Percentiles rank a stretch among this genome's conserved stretches.
Evolutionary conservation across 2,329 filamentous ascomycete species (phyloP).

Genomic region (Phaeosphaeriaceae sp.): DNA sequence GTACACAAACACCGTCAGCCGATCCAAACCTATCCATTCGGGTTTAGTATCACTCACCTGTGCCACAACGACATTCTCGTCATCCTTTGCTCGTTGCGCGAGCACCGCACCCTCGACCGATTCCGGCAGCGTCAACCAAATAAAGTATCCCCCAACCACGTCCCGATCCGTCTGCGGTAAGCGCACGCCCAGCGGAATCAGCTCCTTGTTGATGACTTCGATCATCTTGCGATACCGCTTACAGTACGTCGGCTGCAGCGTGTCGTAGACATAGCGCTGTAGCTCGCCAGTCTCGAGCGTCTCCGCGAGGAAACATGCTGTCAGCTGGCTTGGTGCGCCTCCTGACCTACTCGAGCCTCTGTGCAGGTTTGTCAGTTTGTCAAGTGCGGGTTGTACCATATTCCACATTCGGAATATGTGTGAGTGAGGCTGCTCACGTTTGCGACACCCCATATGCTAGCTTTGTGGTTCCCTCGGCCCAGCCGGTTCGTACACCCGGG

Average conservation of each 20-base stretch:
- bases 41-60: constrained; percentile 40
- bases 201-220: constrained; percentile 63
- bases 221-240: constrained; percentile 63
- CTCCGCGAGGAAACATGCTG: constrained; percentile 63
- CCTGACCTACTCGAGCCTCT: constrained; percentile 66
- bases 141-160: constrained; percentile 81
- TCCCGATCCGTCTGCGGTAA: constrained; percentile 52
- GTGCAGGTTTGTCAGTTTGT: constrained; percentile 23
- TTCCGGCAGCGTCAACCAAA: constrained; percentile 75
- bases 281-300: constrained; percentile 61
- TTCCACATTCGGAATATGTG: not conserved
- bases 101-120: constrained; percentile 62
- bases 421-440: constrained; percentile 52
- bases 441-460: constrained; percentile 67
- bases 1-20: constrained; percentile 37
- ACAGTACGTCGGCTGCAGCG: constrained; percentile 64
- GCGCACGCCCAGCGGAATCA: constrained; percentile 69
- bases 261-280: constrained; percentile 60
- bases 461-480: constrained; percentile 76
- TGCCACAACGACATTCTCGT: constrained; percentile 73
- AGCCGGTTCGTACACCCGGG: constrained; percentile 85
- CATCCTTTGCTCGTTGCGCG: constrained; percentile 62
- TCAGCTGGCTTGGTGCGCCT: constrained; percentile 66
- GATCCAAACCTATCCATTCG: constrained; percentile 3
- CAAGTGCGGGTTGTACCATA: not conserved